Evolutionary conservation across 129 eudicot genomes (phyloP).

Genomic region (Saussurea involucrata): DNA sequence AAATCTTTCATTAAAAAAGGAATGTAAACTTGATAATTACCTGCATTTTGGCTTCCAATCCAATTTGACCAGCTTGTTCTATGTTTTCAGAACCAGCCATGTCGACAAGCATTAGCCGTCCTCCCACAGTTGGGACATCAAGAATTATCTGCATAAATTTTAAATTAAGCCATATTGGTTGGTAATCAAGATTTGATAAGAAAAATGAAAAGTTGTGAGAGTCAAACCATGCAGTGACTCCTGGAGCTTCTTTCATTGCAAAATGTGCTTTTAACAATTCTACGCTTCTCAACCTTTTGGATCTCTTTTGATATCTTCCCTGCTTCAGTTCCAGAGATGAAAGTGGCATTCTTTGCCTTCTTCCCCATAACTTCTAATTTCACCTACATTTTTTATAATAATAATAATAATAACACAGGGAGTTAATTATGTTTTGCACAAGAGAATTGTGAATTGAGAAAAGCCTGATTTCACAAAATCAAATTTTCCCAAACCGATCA

Average conservation of each 20-base stretch:
- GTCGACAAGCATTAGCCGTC: constrained; percentile 97
- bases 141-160: constrained; percentile 59
- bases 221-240: constrained; percentile 92
- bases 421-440: too few species aligned
- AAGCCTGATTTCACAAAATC: too few species aligned
- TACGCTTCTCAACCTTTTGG: constrained; percentile 95
- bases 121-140: constrained; percentile 97
- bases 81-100: constrained; percentile 99
- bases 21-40: constrained; percentile 23
- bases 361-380: constrained; percentile 95
- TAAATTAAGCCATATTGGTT: background rate
- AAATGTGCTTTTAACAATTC: constrained; percentile 82
- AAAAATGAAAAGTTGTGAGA: background rate
- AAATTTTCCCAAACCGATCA: too few species aligned
- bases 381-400: constrained; percentile 35
- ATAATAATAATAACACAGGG: too few species aligned
- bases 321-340: constrained; percentile 89
- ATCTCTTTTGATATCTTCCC: constrained; percentile 92
- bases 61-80: constrained; percentile 96
- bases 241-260: constrained; percentile 98
- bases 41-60: constrained; percentile 98
- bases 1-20: background rate
- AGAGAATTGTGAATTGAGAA: too few species aligned
- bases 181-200: background rate
- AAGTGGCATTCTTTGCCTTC: constrained; percentile 98